phyloP scores from a whole-genome alignment of 148 eudicot genomes.

The Selenicereus undatus region DNA sequence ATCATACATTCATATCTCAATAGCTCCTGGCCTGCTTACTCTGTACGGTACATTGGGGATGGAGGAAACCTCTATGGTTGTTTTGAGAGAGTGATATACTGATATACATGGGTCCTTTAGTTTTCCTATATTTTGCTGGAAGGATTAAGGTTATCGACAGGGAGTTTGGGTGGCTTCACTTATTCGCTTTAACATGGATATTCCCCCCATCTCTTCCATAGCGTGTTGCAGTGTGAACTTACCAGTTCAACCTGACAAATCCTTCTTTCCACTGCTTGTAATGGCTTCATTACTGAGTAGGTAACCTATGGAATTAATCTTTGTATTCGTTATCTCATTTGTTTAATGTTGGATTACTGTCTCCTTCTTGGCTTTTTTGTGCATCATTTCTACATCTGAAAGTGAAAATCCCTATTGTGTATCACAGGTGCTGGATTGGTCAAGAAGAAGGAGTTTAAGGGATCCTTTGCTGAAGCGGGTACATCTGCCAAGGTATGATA shows the following conservation, averaged over 20 bases:
- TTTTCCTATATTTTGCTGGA: background rate
- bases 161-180: background rate
- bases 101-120: background rate
- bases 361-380: background rate
- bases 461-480: slow-evolving; percentile 79
- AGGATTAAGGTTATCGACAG: background rate
- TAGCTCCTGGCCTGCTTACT: background rate
- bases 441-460: slow-evolving; percentile 78
- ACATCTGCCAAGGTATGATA: slow-evolving; percentile 70
- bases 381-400: background rate
- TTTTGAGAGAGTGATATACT: background rate
- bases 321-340: background rate
- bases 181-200: background rate
- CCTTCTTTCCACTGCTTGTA: background rate
- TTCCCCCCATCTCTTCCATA: background rate
- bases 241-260: too few relatives aligned
- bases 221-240: background rate
- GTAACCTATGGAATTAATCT: background rate
- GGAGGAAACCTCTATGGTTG: background rate
- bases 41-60: background rate
- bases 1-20: background rate
- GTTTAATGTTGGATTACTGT: background rate
- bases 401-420: slow-evolving; percentile 4
- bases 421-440: slow-evolving; percentile 72
- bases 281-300: background rate